Base-by-base conservation (phyloP, 2,329 filamentous ascomycete species). In the Dactylonectria estremocensis region DNA sequence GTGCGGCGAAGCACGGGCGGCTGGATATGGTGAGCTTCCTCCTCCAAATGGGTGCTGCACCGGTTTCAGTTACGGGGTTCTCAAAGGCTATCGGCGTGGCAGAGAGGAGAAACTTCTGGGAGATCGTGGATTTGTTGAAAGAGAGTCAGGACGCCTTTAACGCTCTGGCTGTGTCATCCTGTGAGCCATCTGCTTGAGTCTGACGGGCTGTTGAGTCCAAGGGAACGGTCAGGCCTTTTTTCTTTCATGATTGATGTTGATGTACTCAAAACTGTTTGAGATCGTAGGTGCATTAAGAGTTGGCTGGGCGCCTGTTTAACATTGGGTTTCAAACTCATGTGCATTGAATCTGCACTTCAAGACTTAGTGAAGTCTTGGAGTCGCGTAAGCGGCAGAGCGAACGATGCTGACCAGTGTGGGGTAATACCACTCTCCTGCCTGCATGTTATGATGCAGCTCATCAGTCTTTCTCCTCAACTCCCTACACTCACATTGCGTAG, bases 1-100 rank as follows among this genome's bases (percentile, higher is more conserved):
- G 60, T 3, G 60, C 60, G 3, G 60, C 60, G 2, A 52, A 63
- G 52, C 60, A 63, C 16, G 60, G 60, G 8, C 55, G 60, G 52
- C 46, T 56, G 8, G 60, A 63, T 5, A 63, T 63, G 52, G 43
- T 63, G 7, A 24, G 20, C 14, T 49, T 50, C 4, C 60, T 63
- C 10, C 60, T 63, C 3, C 48, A 31, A 4, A 24, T 24, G 28
- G 52, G 52, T 20, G 60, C 52, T 3, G 10, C 14, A 3, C 60
- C 60, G n/a, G 22, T 49, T 24, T 5, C 9, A 18, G 13, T 20
- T 10, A 31, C 5, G 1, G 60, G 52, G 28, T 57, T 37, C 11
- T 43, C 60, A 1, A 35, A 6, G 24, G 52, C 60, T 2, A 63
- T 63, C 9, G 16, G 31, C 16, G 6, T 63, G 28, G 60, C 60